Evolutionary conservation across 2,329 filamentous ascomycete species (phyloP), one percentile per base, ranked within the genome.

Genomic region (Calonectria crousiana): DNA sequence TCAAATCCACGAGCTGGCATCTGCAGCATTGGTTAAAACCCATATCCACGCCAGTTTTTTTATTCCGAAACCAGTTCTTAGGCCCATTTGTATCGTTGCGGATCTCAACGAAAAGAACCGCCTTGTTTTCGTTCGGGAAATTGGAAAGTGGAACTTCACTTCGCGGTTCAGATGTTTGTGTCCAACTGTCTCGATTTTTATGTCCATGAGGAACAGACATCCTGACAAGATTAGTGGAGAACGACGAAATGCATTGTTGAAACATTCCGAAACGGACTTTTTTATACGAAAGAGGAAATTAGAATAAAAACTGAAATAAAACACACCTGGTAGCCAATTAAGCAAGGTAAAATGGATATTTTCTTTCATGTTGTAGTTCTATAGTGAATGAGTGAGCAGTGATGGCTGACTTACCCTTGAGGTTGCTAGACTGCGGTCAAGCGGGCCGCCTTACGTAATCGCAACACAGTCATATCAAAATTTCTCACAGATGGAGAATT

Each of bases 371-470:
- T 13, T 23, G 44, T 5, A 47, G 44, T 10, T 47, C n/a, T 8
- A 47, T 18, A 4, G 4, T 36, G 10, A 34, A 34, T 34, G 30
- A 32, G 5, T 32, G 32, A 34, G 10, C 32, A 34, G 32, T 11
- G 10, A 34, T 3, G 56, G 36, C 26, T 14, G 9, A 14, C 56
- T 32, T 74, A 79, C 75, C 77, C 78, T 80, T 80, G 34, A 3
- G 75, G 41, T 20, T 26, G 18, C 28, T 16, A 18, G 28, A 34
- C 30, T 41, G 68, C 75, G 62, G 16, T 23, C 38, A 77, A 75
- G n/a, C 69, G 77, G 76, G 77, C 58, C 28, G 14, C 2, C 18
- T 44, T 73, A 73, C 51, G 51, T 73, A 73, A 73, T 14, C 56
- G 32, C 10, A 16, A 26, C 18, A 34, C 56, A 67, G 65, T 68